Evolutionary conservation across 139 green algal genomes (phyloP).

Genomic region (Micractinium conductrix): DNA sequence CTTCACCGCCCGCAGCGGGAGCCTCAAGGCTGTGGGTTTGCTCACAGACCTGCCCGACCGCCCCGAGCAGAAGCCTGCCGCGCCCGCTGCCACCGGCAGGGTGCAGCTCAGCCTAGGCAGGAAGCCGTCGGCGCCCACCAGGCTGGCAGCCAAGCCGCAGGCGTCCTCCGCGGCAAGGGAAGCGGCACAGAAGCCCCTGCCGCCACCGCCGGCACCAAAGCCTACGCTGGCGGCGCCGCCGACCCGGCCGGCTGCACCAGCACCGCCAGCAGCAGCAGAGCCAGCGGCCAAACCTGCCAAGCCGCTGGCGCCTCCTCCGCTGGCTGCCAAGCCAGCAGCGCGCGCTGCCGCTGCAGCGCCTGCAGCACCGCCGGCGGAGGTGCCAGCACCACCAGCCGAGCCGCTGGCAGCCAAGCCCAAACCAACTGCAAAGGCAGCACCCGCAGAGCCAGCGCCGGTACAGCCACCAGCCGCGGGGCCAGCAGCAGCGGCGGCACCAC

Average conservation of each 20-base stretch:
- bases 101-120: neutral
- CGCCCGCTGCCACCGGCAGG: neutral
- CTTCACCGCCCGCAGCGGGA: neutral
- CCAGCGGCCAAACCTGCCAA: neutral
- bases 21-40: neutral
- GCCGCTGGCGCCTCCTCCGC: neutral
- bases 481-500: too few relatives aligned
- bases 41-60: neutral
- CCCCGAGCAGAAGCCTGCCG: neutral
- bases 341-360: neutral
- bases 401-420: neutral
- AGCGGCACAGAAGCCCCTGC: neutral
- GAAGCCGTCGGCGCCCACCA: neutral
- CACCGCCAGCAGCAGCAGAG: neutral
- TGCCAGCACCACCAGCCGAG: neutral
- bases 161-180: neutral
- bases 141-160: conserved; percentile 1
- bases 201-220: neutral
- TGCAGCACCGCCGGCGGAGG: neutral
- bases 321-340: conserved; percentile 15
- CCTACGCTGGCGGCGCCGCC: neutral
- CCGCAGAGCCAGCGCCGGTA: neutral
- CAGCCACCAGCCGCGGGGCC: neutral
- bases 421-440: neutral
- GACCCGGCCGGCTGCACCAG: neutral